phyloP scores from a whole-genome alignment of 345 rosid genomes.

The Citrus sinensis region DVS_A1.0 CM039163.1:17586501-17587000 shows the following conservation, averaged over 20 bases:
- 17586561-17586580: neutral
- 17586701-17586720: conserved; percentile 72
- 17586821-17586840: conserved; percentile 74
- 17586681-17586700: conserved; percentile 93
- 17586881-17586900: neutral
- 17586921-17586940: neutral
- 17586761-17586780: conserved; percentile 75
- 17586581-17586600: conserved; percentile 64
- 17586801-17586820: conserved; percentile 91
- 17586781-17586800: conserved; percentile 59
- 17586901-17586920: neutral
- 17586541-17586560: too few relatives aligned
- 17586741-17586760: conserved; percentile 94
- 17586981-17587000: neutral
- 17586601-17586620: conserved; percentile 87
- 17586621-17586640: conserved; percentile 76
- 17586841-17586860: conserved; percentile 59
- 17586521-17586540: too few relatives aligned
- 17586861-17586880: conserved; percentile 57
- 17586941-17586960: neutral
- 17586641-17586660: conserved; percentile 64
- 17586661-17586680: conserved; percentile 89
- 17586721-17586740: conserved; percentile 95
- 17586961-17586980: neutral
- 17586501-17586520: too few relatives aligned